A percentile compares a stretch with the other conserved stretches of the same genome.
These are phyloP conservation scores for Phytophthora brassicae DNA, from an alignment of 352 stramenopile species.

Conservation along the genomic window DNA sequence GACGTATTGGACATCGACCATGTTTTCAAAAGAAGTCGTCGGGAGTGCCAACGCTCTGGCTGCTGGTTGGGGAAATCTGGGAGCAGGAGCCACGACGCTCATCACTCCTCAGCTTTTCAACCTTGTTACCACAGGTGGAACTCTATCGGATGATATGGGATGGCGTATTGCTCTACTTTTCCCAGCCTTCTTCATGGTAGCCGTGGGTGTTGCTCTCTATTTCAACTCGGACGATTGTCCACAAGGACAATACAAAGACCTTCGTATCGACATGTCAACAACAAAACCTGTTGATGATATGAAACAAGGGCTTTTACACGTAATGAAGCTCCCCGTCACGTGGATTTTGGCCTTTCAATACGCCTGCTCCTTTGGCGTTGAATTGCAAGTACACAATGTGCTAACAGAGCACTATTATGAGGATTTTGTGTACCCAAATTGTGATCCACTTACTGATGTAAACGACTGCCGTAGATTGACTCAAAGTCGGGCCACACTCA, in stretches of 20 bases:
- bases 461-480: conserved; percentile 32
- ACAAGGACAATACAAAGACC: conserved; percentile 90
- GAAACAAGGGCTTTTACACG: conserved; percentile 44
- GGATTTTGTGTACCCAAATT: conserved; percentile 72
- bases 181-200: conserved; percentile 85
- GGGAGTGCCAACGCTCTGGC: conserved; percentile 92
- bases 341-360: conserved; percentile 93
- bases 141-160: conserved; percentile 67
- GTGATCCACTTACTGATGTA: conserved; percentile 27
- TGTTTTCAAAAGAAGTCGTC: conserved; percentile 93
- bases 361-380: conserved; percentile 92
- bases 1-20: conserved; percentile 92
- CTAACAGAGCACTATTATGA: conserved; percentile 90
- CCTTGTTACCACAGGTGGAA: conserved; percentile 63
- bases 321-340: conserved; percentile 57
- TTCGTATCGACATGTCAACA: conserved; percentile 37
- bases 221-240: conserved; percentile 90
- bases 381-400: conserved; percentile 95
- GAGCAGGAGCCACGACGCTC: conserved; percentile 87
- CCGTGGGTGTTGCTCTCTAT: conserved; percentile 63
- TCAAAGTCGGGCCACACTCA: conserved; percentile 59
- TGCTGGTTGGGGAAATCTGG: conserved; percentile 94
- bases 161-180: conserved; percentile 92
- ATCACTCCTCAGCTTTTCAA: conserved; percentile 90
- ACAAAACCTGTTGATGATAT: conserved; percentile 27